Percentiles rank a stretch among this genome's conserved stretches.
These are phyloP conservation scores for Cupressus sempervirens DNA, from an alignment of 75 land plant species.

Conservation along the genomic window DNA sequence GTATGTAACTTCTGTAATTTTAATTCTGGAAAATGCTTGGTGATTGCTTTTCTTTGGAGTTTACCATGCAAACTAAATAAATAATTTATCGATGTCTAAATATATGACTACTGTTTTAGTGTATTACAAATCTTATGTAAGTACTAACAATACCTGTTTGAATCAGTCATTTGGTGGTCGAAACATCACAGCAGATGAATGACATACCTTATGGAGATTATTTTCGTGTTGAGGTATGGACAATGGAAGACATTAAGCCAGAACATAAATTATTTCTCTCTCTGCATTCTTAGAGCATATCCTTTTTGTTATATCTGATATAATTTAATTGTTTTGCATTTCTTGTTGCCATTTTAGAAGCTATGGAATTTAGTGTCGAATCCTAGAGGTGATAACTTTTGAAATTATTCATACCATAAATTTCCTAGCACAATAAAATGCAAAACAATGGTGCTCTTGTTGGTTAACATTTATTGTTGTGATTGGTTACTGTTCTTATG, in stretches of 20 bases:
- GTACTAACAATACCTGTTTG: slow-evolving; percentile 13
- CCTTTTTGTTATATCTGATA: too few relatives aligned
- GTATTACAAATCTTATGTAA: not conserved
- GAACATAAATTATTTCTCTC: not conserved
- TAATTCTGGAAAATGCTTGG: not conserved
- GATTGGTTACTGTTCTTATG: too few relatives aligned
- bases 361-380: not conserved
- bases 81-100: not conserved
- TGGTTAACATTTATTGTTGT: too few relatives aligned
- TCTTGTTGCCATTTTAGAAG: not conserved
- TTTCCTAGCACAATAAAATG: too few relatives aligned
- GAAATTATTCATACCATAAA: too few relatives aligned
- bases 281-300: not conserved
- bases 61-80: not conserved
- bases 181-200: slow-evolving; percentile 77
- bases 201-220: slow-evolving; percentile 91
- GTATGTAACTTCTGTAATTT: not conserved
- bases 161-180: slow-evolving; percentile 77
- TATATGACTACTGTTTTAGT: not conserved
- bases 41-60: not conserved
- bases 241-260: not conserved
- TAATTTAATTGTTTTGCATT: too few relatives aligned
- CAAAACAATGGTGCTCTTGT: too few relatives aligned
- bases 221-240: slow-evolving; percentile 82
- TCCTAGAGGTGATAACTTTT: not conserved